These are phyloP conservation scores for Dendrobium catenatum DNA, from an alignment of 106 monocot genomes.

Conservation along the genomic window DNA sequence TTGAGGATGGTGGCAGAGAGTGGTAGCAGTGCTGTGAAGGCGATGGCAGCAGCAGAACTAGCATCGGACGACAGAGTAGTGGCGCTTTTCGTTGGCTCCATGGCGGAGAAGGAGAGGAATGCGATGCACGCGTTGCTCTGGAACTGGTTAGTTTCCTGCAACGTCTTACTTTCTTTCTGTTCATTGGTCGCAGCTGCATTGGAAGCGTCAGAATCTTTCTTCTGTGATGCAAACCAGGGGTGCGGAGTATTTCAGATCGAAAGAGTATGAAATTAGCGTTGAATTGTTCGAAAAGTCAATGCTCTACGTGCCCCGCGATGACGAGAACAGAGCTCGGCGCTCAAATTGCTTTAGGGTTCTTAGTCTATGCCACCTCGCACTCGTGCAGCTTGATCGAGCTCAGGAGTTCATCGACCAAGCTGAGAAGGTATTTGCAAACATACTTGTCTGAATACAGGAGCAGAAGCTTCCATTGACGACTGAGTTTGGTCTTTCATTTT, in stretches of 20 bases:
- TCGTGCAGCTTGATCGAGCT: constrained; percentile 65
- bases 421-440: constrained; percentile 46
- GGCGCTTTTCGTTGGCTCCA: constrained; percentile 36
- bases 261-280: constrained; percentile 55
- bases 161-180: background rate
- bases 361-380: constrained; percentile 72
- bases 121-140: constrained; percentile 86
- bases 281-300: constrained; percentile 95
- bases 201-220: constrained; percentile 1
- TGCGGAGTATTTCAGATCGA: constrained; percentile 67
- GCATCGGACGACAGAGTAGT: constrained; percentile 70
- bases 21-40: constrained; percentile 32
- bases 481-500: background rate
- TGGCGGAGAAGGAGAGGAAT: constrained; percentile 36
- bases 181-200: background rate
- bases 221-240: constrained; percentile 36
- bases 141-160: constrained; percentile 58
- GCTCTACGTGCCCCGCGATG: constrained; percentile 73
- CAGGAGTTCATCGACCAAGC: constrained; percentile 85
- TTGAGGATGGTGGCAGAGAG: constrained; percentile 53
- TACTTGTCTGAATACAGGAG: background rate
- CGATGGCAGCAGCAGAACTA: constrained; percentile 59
- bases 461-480: background rate
- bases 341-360: constrained; percentile 92
- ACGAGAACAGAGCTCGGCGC: constrained; percentile 56